phyloP scores from a whole-genome alignment of 108 stramenopile genomes.

The Cyclotella cryptica region DNA sequence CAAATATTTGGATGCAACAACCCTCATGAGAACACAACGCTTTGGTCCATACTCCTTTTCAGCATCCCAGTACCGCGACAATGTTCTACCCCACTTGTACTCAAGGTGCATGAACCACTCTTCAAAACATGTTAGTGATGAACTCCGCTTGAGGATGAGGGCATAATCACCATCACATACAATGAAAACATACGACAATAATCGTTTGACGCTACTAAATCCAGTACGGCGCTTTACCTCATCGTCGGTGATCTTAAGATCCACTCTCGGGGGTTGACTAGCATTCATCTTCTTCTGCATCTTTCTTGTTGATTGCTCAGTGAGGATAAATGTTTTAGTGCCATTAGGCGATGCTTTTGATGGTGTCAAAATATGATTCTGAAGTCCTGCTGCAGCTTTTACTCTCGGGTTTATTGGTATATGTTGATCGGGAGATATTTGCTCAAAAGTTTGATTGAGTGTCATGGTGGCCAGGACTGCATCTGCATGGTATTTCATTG shows the following conservation, averaged over 20 bases:
- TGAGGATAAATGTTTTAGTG: neutral
- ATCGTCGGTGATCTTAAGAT: neutral
- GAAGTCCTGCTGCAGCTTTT: neutral
- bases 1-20: conserved; percentile 8
- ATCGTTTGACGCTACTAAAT: neutral
- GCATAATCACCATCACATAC: conserved; percentile 29
- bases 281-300: neutral
- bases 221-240: conserved; percentile 29
- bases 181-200: conserved; percentile 21
- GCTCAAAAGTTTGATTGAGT: conserved; percentile 19
- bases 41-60: neutral
- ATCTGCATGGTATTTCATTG: neutral
- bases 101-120: conserved; percentile 34
- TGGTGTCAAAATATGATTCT: neutral
- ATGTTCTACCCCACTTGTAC: conserved; percentile 29
- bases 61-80: conserved; percentile 7
- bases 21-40: neutral
- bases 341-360: no score
- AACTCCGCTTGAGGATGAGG: neutral
- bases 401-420: conserved; percentile 7
- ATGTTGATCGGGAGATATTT: conserved; percentile 4
- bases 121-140: conserved; percentile 32
- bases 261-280: neutral
- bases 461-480: neutral
- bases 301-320: neutral